Evolutionary conservation across 805 yeast species (phyloP).

Genomic region (Schizosaccharomyces osmophilus): DNA sequence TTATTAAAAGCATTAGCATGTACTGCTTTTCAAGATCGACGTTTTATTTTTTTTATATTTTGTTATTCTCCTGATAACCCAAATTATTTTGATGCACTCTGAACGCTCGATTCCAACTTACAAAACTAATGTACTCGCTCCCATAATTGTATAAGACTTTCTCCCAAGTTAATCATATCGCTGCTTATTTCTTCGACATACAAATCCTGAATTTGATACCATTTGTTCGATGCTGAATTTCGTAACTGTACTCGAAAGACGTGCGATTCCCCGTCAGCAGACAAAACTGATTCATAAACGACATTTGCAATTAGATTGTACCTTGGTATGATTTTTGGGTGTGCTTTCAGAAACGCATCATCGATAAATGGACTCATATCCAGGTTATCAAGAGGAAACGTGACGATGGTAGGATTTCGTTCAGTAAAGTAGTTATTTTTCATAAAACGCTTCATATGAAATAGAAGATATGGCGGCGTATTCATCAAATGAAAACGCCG

Average conservation of each 20-base stretch:
- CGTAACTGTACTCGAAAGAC: slow-evolving; percentile 28
- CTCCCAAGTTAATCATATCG: slow-evolving; percentile 37
- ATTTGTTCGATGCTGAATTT: slow-evolving; percentile 15
- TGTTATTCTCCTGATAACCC: too few relatives aligned
- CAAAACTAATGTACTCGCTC: neutral
- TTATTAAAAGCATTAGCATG: too few relatives aligned
- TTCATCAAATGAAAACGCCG: slow-evolving; percentile 18
- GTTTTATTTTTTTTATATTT: too few relatives aligned
- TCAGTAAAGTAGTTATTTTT: slow-evolving; percentile 17
- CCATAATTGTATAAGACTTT: slow-evolving; percentile 31
- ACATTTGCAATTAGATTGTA: slow-evolving; percentile 29
- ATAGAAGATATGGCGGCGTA: slow-evolving; percentile 29
- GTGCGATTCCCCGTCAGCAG: slow-evolving; percentile 13
- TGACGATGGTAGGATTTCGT: slow-evolving; percentile 38
- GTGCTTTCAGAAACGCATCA: slow-evolving; percentile 4
- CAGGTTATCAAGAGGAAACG: slow-evolving; percentile 23
- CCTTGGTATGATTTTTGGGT: slow-evolving; percentile 8
- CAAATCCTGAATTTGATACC: slow-evolving; percentile 38
- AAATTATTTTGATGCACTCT: too few relatives aligned
- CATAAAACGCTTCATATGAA: slow-evolving; percentile 33
- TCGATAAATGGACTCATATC: slow-evolving; percentile 16
- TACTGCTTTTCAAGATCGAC: too few relatives aligned
- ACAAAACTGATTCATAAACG: slow-evolving; percentile 15
- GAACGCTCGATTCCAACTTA: neutral
- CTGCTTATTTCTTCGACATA: slow-evolving; percentile 23